phyloP scores from a whole-genome alignment of 108 stramenopile genomes.

The Poteriospumella lacustris region DNA sequence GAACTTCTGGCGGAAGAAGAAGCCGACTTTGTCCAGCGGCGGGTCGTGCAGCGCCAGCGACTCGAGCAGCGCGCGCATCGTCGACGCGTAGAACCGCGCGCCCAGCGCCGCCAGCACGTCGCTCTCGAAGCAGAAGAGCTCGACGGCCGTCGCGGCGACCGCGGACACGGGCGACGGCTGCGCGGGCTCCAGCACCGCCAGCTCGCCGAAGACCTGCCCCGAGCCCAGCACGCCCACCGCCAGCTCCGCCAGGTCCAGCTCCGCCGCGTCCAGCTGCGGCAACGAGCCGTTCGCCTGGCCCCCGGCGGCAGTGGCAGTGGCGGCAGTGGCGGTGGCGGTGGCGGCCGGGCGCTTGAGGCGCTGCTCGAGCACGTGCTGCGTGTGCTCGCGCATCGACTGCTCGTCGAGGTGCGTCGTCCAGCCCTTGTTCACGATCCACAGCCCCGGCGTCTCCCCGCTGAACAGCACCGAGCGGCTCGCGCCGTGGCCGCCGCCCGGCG shows the following conservation, averaged over 20 bases:
- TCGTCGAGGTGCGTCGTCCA: background rate
- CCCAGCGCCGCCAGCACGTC: background rate
- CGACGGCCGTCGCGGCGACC: background rate
- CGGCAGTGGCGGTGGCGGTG: background rate
- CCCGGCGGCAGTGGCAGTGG: too few relatives aligned
- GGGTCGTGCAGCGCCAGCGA: slow-evolving; percentile 2
- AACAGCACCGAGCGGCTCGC: too few relatives aligned
- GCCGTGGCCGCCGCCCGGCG: too few relatives aligned
- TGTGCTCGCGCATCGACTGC: too few relatives aligned
- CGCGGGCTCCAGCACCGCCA: slow-evolving; percentile 2
- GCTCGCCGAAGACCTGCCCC: slow-evolving; percentile 27
- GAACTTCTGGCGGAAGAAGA: background rate
- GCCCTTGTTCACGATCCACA: slow-evolving; percentile 9
- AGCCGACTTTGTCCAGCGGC: slow-evolving; percentile 4
- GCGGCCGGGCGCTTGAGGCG: background rate
- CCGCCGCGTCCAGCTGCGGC: background rate
- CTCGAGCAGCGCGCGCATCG: background rate
- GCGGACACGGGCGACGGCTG: background rate
- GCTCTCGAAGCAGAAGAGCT: slow-evolving; percentile 15
- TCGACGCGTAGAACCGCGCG: background rate
- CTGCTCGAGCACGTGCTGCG: too few relatives aligned
- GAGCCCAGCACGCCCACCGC: slow-evolving; percentile 19
- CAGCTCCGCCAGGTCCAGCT: background rate
- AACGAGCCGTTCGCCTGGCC: too few relatives aligned
- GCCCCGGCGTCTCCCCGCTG: background rate